Evolutionary conservation across 2,329 filamentous ascomycete genomes (phyloP), one percentile per base, ranked within the genome.

Genomic region (Monilinia polystroma): DNA sequence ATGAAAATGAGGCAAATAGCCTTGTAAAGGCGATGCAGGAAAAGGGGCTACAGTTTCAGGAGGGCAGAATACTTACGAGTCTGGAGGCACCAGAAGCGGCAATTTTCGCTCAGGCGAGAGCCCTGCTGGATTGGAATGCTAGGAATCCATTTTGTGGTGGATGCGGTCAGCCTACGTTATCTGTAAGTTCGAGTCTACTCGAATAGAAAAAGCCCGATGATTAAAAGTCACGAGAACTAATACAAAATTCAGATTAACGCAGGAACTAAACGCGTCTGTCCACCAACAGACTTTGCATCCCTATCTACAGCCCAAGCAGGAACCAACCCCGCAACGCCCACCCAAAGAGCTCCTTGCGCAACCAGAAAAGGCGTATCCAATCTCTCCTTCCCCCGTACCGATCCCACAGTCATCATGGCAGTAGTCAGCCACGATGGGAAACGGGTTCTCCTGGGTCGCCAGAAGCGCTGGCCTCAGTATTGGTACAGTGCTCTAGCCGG

Each of bases 401-500:
- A 91, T 71, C 89, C 89, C 0, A 91, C 88, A 3, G 93, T 98
- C 77, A 99, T 99, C 79, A 93, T 96, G 80, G 94, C 93, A 0
- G 89, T 97, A 14, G 86, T 98, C 43, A 96, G 90, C 64, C 83
- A 88, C 62, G 91, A 96, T 72, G 90, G 90, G 60, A 85, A 88
- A 71, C 70, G 74, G 1, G 67, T 77, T 8, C 85, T 99, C 10
- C 88, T 99, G 0, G 95, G 95, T 49, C 88, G 95, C 18, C 87
- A 91, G 75, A 91, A 90, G 79, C 85, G 91, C 64, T 99, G 89
- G 84, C 95, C 95, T 0, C 82, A 85, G 1, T 77, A 90, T 77
- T 97, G 90, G 91, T 97, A 94, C 82, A 92, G 87, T 73, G 96
- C 93, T 0, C 86, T 99, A 14, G 91, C 91, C 2, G 92, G 92